Percentiles rank a stretch among this genome's conserved stretches.
Evolutionary conservation across 257 asterid species (phyloP).

Genomic region (Parsonsia alboflavescens): DNA sequence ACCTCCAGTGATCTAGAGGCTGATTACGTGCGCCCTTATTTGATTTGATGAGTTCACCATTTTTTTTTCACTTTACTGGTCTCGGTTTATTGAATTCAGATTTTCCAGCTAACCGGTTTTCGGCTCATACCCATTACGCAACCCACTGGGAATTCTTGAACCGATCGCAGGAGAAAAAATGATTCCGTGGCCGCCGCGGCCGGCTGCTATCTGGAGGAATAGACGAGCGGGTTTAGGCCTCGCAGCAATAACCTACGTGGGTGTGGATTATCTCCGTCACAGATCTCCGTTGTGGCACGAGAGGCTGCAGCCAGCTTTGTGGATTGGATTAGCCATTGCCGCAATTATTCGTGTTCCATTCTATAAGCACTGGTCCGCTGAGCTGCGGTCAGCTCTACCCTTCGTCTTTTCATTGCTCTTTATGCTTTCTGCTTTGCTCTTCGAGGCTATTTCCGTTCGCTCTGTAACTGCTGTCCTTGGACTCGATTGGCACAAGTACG

Average conservation of each 20-base stretch:
- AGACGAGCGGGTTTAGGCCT: slow-evolving; percentile 58
- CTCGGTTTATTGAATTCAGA: too few species aligned
- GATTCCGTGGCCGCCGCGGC: too few species aligned
- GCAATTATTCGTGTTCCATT: slow-evolving; percentile 64
- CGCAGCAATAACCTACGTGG: slow-evolving; percentile 70
- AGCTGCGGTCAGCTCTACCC: slow-evolving; percentile 79
- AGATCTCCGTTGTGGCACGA: slow-evolving; percentile 85
- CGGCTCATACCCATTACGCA: too few species aligned
- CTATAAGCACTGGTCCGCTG: slow-evolving; percentile 83
- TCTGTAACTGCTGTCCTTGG: slow-evolving; percentile 96
- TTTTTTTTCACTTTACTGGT: too few species aligned
- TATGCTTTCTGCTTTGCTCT: slow-evolving; percentile 74
- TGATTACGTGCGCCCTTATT: too few species aligned
- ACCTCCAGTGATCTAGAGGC: too few species aligned
- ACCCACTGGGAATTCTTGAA: not conserved
- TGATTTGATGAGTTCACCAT: too few species aligned
- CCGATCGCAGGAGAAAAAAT: not conserved
- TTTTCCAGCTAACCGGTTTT: too few species aligned
- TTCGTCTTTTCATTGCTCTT: slow-evolving; percentile 65
- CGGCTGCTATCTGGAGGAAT: too few species aligned
- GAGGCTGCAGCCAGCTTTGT: slow-evolving; percentile 71
- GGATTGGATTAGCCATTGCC: slow-evolving; percentile 63
- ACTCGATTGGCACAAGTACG: slow-evolving; percentile 94
- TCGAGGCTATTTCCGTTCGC: slow-evolving; percentile 85
- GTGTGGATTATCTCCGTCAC: slow-evolving; percentile 83